These are phyloP conservation scores for Phytopythium delawarense DNA, from an alignment of 352 stramenopile genomes.

Conservation along the genomic window DNA sequence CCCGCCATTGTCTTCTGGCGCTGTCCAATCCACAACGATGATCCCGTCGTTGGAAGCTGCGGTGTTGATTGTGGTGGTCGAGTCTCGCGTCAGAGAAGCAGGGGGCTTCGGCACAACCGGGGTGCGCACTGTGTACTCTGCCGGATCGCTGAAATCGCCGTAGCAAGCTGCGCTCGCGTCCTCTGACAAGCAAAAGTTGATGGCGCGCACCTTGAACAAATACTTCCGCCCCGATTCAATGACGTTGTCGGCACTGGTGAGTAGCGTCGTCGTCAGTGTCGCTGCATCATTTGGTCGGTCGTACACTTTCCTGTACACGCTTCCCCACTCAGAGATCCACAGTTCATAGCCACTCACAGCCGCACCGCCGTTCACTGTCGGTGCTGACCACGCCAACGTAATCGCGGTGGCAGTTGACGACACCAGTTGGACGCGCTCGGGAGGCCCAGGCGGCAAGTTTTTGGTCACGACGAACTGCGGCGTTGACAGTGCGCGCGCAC, in stretches of 20 bases:
- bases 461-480: constrained; percentile 83
- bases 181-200: constrained; percentile 91
- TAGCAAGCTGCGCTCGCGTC: constrained; percentile 78
- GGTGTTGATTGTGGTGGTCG: constrained; percentile 65
- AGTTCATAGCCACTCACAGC: constrained; percentile 94
- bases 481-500: constrained; percentile 52
- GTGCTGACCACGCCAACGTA: constrained; percentile 87
- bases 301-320: constrained; percentile 88
- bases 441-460: constrained; percentile 85
- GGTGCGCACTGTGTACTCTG: constrained; percentile 88
- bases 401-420: constrained; percentile 89
- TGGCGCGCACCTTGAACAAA: constrained; percentile 90
- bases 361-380: constrained; percentile 89
- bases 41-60: constrained; percentile 43
- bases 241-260: constrained; percentile 74
- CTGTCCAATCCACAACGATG: constrained; percentile 75
- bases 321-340: constrained; percentile 95
- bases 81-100: constrained; percentile 51
- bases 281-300: constrained; percentile 87
- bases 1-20: constrained; percentile 91
- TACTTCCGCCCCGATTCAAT: constrained; percentile 92
- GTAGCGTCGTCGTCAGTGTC: constrained; percentile 67
- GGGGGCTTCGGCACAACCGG: constrained; percentile 84
- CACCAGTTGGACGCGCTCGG: constrained; percentile 83
- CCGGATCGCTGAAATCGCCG: constrained; percentile 84